phyloP scores from a whole-genome alignment of 768 basidiomycete species.

The Rossbeevera mucosa region DNA sequence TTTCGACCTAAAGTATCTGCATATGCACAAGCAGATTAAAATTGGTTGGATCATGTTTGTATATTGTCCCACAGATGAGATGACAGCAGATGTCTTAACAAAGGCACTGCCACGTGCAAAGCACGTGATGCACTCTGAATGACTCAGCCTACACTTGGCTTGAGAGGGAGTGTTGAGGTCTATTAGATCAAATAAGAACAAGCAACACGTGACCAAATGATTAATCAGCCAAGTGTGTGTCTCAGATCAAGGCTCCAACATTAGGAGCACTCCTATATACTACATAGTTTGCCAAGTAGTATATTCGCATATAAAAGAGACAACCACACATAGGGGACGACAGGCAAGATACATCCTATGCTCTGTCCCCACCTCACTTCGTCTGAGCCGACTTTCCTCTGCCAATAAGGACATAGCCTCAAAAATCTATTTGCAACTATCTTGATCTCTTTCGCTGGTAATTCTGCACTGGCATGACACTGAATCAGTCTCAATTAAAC shows the following conservation, averaged over 20 bases:
- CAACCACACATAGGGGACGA: too few species aligned
- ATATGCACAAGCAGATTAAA: background rate
- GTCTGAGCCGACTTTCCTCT: too few species aligned
- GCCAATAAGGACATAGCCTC: too few species aligned
- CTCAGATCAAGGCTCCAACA: too few species aligned
- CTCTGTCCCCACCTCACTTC: too few species aligned
- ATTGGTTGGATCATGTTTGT: background rate
- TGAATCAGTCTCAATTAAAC: background rate
- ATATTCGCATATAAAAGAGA: too few species aligned
- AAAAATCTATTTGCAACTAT: background rate
- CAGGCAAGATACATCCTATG: too few species aligned
- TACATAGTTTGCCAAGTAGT: too few species aligned
- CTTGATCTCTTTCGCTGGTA: background rate
- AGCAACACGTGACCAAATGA: too few species aligned
- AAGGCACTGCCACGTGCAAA: background rate
- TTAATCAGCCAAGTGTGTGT: too few species aligned
- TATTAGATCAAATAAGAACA: too few species aligned
- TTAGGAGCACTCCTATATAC: too few species aligned
- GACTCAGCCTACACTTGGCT: background rate
- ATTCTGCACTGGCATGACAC: background rate
- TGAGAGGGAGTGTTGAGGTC: background rate
- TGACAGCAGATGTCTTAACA: background rate
- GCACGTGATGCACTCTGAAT: background rate
- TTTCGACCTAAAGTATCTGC: background rate
- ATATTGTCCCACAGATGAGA: background rate